A percentile compares a stretch with the other conserved stretches of the same genome.
phyloP scores from a whole-genome alignment of 2,329 filamentous ascomycete genomes.

The Epichloe gansuensis region DNA sequence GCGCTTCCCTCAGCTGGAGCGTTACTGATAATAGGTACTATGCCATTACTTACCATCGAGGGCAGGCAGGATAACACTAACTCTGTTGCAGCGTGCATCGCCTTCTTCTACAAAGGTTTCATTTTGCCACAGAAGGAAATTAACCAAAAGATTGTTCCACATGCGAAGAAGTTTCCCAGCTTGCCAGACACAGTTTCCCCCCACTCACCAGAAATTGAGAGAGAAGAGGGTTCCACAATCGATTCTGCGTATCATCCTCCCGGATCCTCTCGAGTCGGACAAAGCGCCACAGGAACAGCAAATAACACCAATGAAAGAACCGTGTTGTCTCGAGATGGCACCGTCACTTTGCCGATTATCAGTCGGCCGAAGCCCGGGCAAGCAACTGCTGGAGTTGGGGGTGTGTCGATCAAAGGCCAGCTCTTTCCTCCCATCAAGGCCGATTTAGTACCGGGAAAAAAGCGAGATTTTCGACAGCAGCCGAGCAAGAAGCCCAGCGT shows the following conservation, averaged over 20 bases:
- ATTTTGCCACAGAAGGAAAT: slow-evolving; percentile 6
- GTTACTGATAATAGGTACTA: slow-evolving; percentile 34
- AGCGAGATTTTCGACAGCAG: slow-evolving; percentile 8
- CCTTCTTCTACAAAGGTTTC: slow-evolving; percentile 17
- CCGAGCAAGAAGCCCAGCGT: slow-evolving; percentile 14
- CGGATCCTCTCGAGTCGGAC: background rate
- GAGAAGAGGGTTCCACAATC: background rate
- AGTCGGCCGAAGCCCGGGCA: slow-evolving; percentile 24
- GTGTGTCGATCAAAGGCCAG: slow-evolving; percentile 26
- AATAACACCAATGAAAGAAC: background rate
- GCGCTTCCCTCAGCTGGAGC: slow-evolving; percentile 39
- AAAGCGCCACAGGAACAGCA: background rate
- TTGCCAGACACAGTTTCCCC: background rate
- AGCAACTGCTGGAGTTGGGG: slow-evolving; percentile 23
- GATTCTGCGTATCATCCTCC: background rate
- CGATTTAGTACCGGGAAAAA: slow-evolving; percentile 13
- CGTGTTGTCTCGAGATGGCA: slow-evolving; percentile 6
- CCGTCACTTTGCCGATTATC: slow-evolving; percentile 23
- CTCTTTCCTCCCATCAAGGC: slow-evolving; percentile 29
- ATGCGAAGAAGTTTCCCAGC: slow-evolving; percentile 1
- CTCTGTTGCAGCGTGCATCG: slow-evolving; percentile 1
- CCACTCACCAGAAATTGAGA: background rate
- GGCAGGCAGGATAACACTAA: slow-evolving; percentile 21
- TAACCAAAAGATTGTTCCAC: background rate
- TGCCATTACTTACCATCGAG: background rate